Base-by-base conservation (phyloP, 352 stramenopile genomes). In the Elongisporangium senticosum region DNA sequence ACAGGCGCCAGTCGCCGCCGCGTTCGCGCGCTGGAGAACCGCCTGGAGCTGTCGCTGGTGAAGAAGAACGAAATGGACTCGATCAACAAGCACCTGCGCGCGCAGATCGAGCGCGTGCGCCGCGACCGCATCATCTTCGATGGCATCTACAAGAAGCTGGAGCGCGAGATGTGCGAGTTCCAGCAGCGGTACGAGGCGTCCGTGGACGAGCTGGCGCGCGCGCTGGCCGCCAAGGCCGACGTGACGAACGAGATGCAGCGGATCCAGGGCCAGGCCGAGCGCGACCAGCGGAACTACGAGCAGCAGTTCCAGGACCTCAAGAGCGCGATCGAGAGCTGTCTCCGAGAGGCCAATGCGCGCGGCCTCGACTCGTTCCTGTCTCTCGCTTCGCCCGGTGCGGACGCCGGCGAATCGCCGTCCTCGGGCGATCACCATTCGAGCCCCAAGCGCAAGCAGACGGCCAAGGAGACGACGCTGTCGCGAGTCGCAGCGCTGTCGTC, bases 121-220 rank as follows among this genome's bases (percentile, higher is more conserved):
- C 67, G 74, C 51, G 80, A 94, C 49, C 75, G 83, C 26, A 72
- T 83, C 47, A 83, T 94, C 56, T 93, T 93, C 58, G 83, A 93
- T 53, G 65, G 79, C 13, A 91, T 94, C 54, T 91, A 94, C 72
- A 92, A 90, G 64, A 92, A 94, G 47, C 70, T 94, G 19, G 85
- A 93, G 65, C 74, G 78, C 6, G 83, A 94, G 63, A 71, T 74
- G 48, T 80, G 68, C 50, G 80, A 83, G 14, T 85, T 55, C 40
- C 77, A 74, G 6, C 26, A 67, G 6, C 75, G 81, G 0, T 73
- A 87, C 50, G 71, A 87, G n/a, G 68, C 75, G 37, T 72, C 64
- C 5, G 61, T 63, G 8, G 58, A 64, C 13, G 83, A 90, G 24
- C 63, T 91, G 20, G 53, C 65, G 52, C 70, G 70, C 24, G 75